Conservation (phyloP, 495 filamentous ascomycete species). For the Lasiosphaeriaceae sp. region DNA sequence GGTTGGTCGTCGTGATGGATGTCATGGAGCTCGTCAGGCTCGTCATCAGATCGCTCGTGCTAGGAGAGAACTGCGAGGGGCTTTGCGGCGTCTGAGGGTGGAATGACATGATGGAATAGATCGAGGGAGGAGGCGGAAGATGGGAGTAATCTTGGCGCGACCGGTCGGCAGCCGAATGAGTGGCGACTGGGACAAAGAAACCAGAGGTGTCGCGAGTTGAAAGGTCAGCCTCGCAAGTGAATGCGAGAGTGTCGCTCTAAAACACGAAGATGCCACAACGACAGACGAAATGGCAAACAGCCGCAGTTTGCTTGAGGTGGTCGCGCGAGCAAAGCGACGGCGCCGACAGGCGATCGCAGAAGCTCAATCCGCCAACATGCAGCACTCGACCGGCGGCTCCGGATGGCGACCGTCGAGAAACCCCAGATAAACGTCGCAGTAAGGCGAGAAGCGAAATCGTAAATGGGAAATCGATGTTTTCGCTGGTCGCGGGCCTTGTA, state of each 20-base stretch:
- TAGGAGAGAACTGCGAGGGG: slow-evolving; percentile 50
- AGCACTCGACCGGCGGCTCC: slow-evolving; percentile 16
- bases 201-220: background rate
- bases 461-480: slow-evolving; percentile 5
- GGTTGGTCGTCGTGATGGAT: slow-evolving; percentile 38
- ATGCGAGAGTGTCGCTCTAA: slow-evolving; percentile 37
- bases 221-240: slow-evolving; percentile 22
- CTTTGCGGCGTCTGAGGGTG: slow-evolving; percentile 59
- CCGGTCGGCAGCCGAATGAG: slow-evolving; percentile 4
- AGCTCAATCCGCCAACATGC: slow-evolving; percentile 11
- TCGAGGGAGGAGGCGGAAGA: slow-evolving; percentile 14
- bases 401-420: slow-evolving; percentile 16
- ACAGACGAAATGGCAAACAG: slow-evolving; percentile 25
- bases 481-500: slow-evolving; percentile 25
- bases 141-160: slow-evolving; percentile 17
- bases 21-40: slow-evolving; percentile 44
- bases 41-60: slow-evolving; percentile 38
- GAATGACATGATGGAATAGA: slow-evolving; percentile 47
- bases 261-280: slow-evolving; percentile 14
- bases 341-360: slow-evolving; percentile 18
- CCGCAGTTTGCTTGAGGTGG: background rate
- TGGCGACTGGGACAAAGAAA: slow-evolving; percentile 25
- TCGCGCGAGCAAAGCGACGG: slow-evolving; percentile 1
- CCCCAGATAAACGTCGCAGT: slow-evolving; percentile 1
- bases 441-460: slow-evolving; percentile 1